A percentile compares a stretch with the other conserved stretches of the same genome.
These are phyloP conservation scores for Pseudodiploospora longispora DNA, from an alignment of 2,329 filamentous ascomycete genomes.

Conservation along the genomic window DNA sequence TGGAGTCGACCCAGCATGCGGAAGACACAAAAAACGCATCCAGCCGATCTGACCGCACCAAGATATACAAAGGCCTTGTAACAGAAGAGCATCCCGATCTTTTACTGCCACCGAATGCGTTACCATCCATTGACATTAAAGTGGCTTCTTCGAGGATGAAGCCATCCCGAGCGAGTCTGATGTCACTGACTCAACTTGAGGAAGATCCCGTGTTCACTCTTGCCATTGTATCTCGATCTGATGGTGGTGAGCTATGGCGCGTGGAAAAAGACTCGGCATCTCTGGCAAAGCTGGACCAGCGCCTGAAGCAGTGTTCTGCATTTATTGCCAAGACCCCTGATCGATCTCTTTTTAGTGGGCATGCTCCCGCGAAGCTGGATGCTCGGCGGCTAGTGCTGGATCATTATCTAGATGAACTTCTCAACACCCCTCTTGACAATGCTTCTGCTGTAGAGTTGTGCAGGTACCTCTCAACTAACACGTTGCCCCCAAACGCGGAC, in stretches of 20 bases:
- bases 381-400: slow-evolving; percentile 74
- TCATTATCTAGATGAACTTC: slow-evolving; percentile 73
- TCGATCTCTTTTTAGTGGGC: slow-evolving; percentile 76
- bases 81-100: slow-evolving; percentile 84
- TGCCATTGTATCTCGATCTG: slow-evolving; percentile 70
- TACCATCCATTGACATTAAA: slow-evolving; percentile 76
- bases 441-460: slow-evolving; percentile 73
- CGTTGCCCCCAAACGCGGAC: slow-evolving; percentile 53
- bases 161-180: slow-evolving; percentile 77
- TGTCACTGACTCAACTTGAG: slow-evolving; percentile 71
- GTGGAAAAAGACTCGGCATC: slow-evolving; percentile 86
- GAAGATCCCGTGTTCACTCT: slow-evolving; percentile 93
- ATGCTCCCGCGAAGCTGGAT: slow-evolving; percentile 90
- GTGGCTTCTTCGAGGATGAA: slow-evolving; percentile 94
- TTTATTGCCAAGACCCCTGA: slow-evolving; percentile 77
- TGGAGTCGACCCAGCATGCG: slow-evolving; percentile 27
- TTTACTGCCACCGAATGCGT: slow-evolving; percentile 76
- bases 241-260: slow-evolving; percentile 77
- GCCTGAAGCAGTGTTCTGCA: slow-evolving; percentile 63
- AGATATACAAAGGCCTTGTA: slow-evolving; percentile 68
- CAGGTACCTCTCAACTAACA: slow-evolving; percentile 69
- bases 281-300: slow-evolving; percentile 71
- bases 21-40: slow-evolving; percentile 18
- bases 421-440: slow-evolving; percentile 76
- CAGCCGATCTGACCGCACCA: slow-evolving; percentile 35